These are phyloP conservation scores for Fraxinus velutina DNA, from an alignment of 305 asterid species.

Conservation along the genomic window DNA sequence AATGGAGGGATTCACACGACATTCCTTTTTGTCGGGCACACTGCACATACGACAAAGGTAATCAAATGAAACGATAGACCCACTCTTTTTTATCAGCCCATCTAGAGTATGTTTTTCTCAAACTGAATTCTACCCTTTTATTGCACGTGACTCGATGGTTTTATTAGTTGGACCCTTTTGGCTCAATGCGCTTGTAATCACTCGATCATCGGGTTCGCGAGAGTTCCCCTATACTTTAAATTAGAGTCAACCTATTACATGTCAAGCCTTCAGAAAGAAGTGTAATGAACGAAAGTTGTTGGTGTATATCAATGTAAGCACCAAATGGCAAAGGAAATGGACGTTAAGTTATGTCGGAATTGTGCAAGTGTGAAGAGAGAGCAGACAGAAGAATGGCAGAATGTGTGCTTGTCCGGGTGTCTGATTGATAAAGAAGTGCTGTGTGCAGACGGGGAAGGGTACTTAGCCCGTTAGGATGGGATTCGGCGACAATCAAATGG, in stretches of 20 bases:
- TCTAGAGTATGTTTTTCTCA: background rate
- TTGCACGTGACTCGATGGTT: background rate
- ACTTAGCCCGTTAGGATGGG: background rate
- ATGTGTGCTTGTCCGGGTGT: background rate
- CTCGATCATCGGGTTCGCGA: background rate
- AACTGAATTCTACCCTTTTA: background rate
- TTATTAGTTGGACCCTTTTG: background rate
- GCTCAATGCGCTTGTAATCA: background rate
- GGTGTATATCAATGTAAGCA: background rate
- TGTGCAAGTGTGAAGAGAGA: background rate
- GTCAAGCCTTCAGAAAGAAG: background rate
- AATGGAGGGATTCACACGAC: slow-evolving; percentile 29
- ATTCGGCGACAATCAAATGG: background rate
- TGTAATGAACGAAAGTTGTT: background rate
- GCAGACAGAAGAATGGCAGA: background rate
- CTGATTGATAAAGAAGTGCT: background rate
- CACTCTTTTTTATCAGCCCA: background rate
- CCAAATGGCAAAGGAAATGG: background rate
- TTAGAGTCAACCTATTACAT: background rate
- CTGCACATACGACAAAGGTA: slow-evolving; percentile 3
- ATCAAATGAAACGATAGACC: background rate
- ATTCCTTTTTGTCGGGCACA: slow-evolving; percentile 32
- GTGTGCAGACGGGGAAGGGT: background rate
- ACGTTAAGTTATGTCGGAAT: background rate
- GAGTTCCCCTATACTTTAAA: background rate